Conservation (phyloP, 2,329 filamentous ascomycete genomes). For the Teratosphaeria viscida region DNA sequence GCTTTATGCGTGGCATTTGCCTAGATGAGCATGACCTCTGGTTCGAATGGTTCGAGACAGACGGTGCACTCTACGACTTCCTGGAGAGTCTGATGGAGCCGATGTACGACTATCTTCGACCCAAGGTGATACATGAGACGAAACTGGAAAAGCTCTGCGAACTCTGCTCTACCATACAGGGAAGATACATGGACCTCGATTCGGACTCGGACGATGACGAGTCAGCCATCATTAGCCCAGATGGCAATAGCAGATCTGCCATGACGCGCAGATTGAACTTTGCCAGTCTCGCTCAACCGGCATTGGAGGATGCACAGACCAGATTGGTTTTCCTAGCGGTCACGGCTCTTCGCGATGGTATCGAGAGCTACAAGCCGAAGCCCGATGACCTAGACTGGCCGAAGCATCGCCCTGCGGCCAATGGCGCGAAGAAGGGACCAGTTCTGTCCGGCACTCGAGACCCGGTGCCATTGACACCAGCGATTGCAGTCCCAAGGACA, state of each 20-base stretch:
- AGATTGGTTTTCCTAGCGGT: slow-evolving; percentile 56
- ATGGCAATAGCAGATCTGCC: slow-evolving; percentile 8
- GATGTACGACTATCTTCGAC: slow-evolving; percentile 55
- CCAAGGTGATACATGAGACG: slow-evolving; percentile 55
- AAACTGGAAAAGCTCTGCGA: slow-evolving; percentile 58
- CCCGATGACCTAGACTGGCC: slow-evolving; percentile 57
- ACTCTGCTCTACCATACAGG: slow-evolving; percentile 55
- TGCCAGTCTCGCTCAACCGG: slow-evolving; percentile 50
- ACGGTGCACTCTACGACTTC: slow-evolving; percentile 54
- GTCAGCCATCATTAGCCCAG: slow-evolving; percentile 8
- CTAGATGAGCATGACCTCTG: slow-evolving; percentile 58
- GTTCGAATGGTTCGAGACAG: slow-evolving; percentile 55
- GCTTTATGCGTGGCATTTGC: slow-evolving; percentile 55
- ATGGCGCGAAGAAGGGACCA: slow-evolving; percentile 28
- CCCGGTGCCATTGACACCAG: slow-evolving; percentile 22
- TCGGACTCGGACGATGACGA: slow-evolving; percentile 41
- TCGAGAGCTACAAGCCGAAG: slow-evolving; percentile 55
- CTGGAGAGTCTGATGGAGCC: slow-evolving; percentile 58
- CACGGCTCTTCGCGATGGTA: slow-evolving; percentile 53
- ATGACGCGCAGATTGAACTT: slow-evolving; percentile 43
- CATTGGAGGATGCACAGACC: slow-evolving; percentile 57
- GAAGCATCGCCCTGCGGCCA: slow-evolving; percentile 21
- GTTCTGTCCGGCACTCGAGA: slow-evolving; percentile 42
- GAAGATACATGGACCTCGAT: slow-evolving; percentile 49
- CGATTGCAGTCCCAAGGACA: slow-evolving; percentile 36